A percentile compares a stretch with the other conserved stretches of the same genome.
Conservation (phyloP, 495 filamentous ascomycete genomes). For the Neurospora sp. region DNA sequence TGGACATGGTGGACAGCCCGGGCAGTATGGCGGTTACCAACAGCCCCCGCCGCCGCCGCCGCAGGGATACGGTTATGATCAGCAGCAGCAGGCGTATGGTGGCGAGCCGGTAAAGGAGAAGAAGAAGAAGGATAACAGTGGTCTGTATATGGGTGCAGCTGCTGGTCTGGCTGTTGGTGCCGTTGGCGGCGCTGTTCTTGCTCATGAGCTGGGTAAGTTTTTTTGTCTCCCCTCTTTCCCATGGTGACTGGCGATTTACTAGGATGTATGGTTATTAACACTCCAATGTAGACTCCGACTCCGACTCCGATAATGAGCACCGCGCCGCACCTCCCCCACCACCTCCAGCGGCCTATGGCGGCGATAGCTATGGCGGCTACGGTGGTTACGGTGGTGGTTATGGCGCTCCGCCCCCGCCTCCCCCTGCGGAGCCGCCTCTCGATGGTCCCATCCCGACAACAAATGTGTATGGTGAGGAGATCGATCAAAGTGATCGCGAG, state of each 20-base stretch:
- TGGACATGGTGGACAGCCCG: conserved; percentile 3
- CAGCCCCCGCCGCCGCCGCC: conserved; percentile 20
- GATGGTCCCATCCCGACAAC: conserved; percentile 8
- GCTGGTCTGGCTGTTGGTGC: conserved; percentile 48
- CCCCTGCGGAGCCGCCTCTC: conserved; percentile 13
- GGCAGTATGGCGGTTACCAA: conserved; percentile 9
- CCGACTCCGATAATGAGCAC: conserved; percentile 17
- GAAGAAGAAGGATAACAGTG: conserved; percentile 29
- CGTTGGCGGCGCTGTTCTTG: conserved; percentile 45
- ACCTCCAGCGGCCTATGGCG: conserved; percentile 15
- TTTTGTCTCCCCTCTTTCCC: neutral
- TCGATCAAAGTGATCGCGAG: conserved; percentile 29
- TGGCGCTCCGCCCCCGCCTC: conserved; percentile 11
- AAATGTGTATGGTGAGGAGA: conserved; percentile 27
- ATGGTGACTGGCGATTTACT: neutral
- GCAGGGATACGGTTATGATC: conserved; percentile 20
- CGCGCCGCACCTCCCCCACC: neutral
- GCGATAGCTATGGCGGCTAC: conserved; percentile 16
- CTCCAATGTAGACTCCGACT: conserved; percentile 3
- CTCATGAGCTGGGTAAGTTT: conserved; percentile 41
- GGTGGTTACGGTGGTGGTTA: conserved; percentile 17
- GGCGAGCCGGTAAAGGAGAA: conserved; percentile 22
- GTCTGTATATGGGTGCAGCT: conserved; percentile 38
- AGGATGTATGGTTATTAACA: conserved; percentile 1
- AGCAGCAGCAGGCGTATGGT: conserved; percentile 19